Evolutionary conservation across 768 basidiomycete species (phyloP).

Genomic region (Naganishia friedmannii): DNA sequence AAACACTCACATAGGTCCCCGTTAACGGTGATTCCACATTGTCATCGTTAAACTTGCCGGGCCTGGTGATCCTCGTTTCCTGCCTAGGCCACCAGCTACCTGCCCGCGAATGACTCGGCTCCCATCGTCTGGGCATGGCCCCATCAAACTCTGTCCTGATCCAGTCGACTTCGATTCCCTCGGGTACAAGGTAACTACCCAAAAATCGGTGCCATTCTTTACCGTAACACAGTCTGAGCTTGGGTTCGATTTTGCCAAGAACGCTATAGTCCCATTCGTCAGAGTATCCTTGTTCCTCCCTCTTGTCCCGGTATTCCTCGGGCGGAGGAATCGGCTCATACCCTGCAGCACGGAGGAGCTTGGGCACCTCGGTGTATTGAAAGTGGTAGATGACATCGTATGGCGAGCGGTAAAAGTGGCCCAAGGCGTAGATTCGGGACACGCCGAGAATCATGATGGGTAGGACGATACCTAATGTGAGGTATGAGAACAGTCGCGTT

Average conservation of each 20-base stretch:
- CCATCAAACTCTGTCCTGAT: constrained; percentile 89
- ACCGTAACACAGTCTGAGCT: constrained; percentile 72
- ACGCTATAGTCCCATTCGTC: constrained; percentile 58
- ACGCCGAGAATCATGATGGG: constrained; percentile 67
- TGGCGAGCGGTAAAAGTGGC: constrained; percentile 88
- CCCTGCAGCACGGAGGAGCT: constrained; percentile 60
- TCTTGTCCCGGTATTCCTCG: constrained; percentile 49
- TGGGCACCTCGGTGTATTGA: constrained; percentile 74
- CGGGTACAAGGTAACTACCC: constrained; percentile 80
- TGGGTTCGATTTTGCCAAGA: constrained; percentile 62
- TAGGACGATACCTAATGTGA: constrained; percentile 70
- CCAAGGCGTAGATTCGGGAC: constrained; percentile 75
- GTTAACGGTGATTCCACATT: constrained; percentile 67
- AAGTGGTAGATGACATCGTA: constrained; percentile 68
- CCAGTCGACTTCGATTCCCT: constrained; percentile 76
- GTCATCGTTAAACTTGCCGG: constrained; percentile 72
- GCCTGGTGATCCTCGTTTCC: constrained; percentile 63
- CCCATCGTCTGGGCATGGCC: constrained; percentile 80
- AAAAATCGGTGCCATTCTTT: constrained; percentile 98
- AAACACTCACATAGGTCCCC: constrained; percentile 68
- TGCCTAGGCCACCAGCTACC: constrained; percentile 59
- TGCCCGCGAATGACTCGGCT: constrained; percentile 49
- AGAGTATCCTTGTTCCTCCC: constrained; percentile 59
- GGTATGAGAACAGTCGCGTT: constrained; percentile 68
- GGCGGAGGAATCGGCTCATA: constrained; percentile 48